Evolutionary conservation across 2,329 filamentous ascomycete species (phyloP), one percentile per base, ranked within the genome.

Genomic region (Fusarium veterinarium): DNA sequence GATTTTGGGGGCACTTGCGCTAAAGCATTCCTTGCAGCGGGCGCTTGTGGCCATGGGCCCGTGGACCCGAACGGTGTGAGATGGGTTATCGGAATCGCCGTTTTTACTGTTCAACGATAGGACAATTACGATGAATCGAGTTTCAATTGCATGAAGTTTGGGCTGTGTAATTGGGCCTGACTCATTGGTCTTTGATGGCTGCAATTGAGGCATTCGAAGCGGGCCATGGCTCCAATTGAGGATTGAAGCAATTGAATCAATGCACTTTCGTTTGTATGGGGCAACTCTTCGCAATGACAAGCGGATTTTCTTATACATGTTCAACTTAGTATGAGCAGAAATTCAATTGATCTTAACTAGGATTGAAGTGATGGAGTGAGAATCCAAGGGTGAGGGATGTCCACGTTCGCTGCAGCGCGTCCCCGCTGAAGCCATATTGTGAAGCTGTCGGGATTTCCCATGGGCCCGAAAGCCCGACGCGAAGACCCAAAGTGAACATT

Each of bases 61-160:
- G 38, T 51, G 60, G 60, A 38, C 44, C 60, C 66, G 66, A 70
- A 30, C 37, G 51, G 30, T 28, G 45, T 31, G 48, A 49, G 59
- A 16, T 46, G 11, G 12, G 19, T 30, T 41, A 20, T 33, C 46
- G 55, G 63, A 37, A 44, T 67, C 38, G 30, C 61, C 45, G 30
- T 44, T 38, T 49, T 49, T 41, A 23, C 20, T 42, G 8, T 60
- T 25, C 23, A 44, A 14, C 3, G 42, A 49, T 46, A 40, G 45
- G 40, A 51, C n/a, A 56, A 52, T 42, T 17, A 13, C 13, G 25
- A 40, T 30, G 10, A 1, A 40, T 40, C 19, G 6, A 28, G 11
- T 7, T 25, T 13, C 17, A 42, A 37, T 38, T 66, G 53, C n/a
- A 42, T 48, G 7, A 28, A 31, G 10, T 12, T 23, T 42, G 41